phyloP scores from a whole-genome alignment of 2,329 filamentous ascomycete species.

The Alternaria tenuissima region DNA sequence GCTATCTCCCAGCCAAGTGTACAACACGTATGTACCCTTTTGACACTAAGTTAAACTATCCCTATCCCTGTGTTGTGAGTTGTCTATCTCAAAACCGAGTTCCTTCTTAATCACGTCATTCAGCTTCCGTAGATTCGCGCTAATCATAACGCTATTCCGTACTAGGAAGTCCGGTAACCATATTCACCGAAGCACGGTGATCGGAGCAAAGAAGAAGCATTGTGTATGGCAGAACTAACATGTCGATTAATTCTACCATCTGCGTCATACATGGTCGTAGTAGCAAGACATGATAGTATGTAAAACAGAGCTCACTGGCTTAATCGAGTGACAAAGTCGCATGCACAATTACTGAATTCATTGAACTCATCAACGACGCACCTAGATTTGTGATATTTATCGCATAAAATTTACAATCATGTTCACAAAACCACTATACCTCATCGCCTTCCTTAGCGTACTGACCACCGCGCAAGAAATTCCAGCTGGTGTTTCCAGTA shows the following conservation, averaged over 20 bases:
- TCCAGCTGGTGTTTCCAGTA: too few relatives aligned
- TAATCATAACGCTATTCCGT: background rate
- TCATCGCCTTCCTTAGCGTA: too few relatives aligned
- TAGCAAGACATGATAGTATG: background rate
- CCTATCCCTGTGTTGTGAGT: background rate
- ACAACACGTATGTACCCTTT: background rate
- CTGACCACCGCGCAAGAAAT: too few relatives aligned
- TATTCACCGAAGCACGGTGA: background rate
- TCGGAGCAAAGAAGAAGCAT: background rate
- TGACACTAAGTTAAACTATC: background rate
- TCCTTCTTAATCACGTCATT: background rate
- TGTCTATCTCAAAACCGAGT: background rate
- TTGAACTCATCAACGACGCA: too few relatives aligned
- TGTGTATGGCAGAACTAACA: background rate
- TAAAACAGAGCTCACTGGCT: background rate
- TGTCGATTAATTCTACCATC: background rate
- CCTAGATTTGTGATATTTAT: too few relatives aligned
- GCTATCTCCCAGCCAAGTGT: background rate
- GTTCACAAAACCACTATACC: too few relatives aligned
- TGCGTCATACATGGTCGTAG: background rate
- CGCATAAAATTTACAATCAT: too few relatives aligned
- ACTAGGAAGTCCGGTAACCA: background rate
- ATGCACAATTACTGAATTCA: too few relatives aligned
- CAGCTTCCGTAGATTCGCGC: background rate
- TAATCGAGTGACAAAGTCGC: too few relatives aligned